phyloP scores from a whole-genome alignment of 2,329 filamentous ascomycete genomes.

The Exserohilum turcica region DNA sequence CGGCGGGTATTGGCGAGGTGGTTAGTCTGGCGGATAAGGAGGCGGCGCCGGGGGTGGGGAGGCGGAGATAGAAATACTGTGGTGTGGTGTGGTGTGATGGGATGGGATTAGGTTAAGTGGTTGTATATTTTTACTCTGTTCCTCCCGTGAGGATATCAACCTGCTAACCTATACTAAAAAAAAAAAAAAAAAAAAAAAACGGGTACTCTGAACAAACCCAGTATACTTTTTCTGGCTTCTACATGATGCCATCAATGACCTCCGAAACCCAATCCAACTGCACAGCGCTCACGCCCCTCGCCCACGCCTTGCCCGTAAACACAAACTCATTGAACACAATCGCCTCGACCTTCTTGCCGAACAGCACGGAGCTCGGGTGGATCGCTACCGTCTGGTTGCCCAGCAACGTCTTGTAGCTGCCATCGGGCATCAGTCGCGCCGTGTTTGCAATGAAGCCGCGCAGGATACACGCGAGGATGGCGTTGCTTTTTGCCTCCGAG shows the following conservation, averaged over 20 bases:
- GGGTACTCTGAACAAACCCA: too few relatives aligned
- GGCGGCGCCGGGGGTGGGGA: conserved; percentile 44
- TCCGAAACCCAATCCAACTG: conserved; percentile 67
- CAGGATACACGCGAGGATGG: conserved; percentile 63
- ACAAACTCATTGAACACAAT: conserved; percentile 70
- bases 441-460: conserved; percentile 65
- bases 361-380: conserved; percentile 65
- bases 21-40: conserved; percentile 79
- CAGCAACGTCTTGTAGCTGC: conserved; percentile 64
- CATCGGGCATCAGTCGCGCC: conserved; percentile 63
- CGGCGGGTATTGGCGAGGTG: conserved; percentile 91
- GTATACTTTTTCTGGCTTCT: too few relatives aligned
- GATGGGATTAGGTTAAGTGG: too few relatives aligned
- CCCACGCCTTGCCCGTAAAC: conserved; percentile 68
- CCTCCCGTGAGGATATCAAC: too few relatives aligned
- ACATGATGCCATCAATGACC: conserved; percentile 46
- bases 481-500: conserved; percentile 53
- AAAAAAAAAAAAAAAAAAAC: too few relatives aligned
- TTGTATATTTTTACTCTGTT: background rate
- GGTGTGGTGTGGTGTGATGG: too few relatives aligned
- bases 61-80: conserved; percentile 33
- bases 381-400: conserved; percentile 67
- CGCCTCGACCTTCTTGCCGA: conserved; percentile 62
- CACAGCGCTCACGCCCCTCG: conserved; percentile 65
- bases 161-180: too few relatives aligned